A percentile compares a stretch with the other conserved stretches of the same genome.
Conservation (phyloP, 352 stramenopile species). For the Pythium dissotocum region DNA sequence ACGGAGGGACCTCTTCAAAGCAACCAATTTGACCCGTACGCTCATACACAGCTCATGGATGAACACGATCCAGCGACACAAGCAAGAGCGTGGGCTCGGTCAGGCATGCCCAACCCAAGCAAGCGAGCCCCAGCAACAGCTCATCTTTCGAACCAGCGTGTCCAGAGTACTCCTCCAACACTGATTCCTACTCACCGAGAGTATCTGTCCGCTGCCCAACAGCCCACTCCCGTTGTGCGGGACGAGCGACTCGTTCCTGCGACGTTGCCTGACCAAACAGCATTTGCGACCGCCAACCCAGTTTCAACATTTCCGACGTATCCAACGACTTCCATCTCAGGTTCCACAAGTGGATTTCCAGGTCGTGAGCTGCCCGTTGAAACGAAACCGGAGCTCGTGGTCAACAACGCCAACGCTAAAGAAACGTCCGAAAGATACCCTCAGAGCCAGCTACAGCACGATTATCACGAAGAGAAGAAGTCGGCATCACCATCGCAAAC, state of each 20-base stretch:
- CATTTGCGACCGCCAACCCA: neutral
- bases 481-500: neutral
- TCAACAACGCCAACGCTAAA: neutral
- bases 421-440: neutral
- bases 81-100: constrained; percentile 13
- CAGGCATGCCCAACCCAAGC: neutral
- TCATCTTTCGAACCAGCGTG: neutral
- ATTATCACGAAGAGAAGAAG: neutral
- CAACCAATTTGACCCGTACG: constrained; percentile 15
- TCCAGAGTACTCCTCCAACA: neutral
- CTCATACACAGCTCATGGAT: constrained; percentile 4
- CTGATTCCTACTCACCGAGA: neutral
- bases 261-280: neutral
- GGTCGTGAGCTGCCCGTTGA: neutral
- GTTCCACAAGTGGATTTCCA: neutral
- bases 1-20: neutral
- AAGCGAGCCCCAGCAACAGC: neutral
- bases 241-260: neutral
- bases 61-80: constrained; percentile 1
- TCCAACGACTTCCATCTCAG: too few relatives aligned
- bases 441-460: neutral
- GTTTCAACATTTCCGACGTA: neutral
- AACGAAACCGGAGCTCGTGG: neutral
- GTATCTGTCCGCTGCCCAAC: neutral
- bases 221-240: neutral